These are phyloP conservation scores for Artemisia tridentata DNA, from an alignment of 129 eudicot genomes.

Conservation along the genomic window DNA sequence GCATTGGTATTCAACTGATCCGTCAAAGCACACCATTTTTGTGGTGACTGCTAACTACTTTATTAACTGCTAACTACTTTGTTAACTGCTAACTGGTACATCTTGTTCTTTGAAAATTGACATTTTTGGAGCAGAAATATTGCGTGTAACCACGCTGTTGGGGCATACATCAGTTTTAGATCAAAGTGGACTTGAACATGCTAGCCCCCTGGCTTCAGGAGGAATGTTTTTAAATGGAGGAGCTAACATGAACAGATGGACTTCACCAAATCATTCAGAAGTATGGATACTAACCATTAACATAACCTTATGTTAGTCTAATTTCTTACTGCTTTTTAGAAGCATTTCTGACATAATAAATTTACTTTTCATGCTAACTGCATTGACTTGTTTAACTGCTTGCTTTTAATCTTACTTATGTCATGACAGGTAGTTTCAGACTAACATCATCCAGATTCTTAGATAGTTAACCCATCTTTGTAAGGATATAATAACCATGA, in stretches of 20 bases:
- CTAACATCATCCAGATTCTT: slow-evolving; percentile 56
- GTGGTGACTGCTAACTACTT: slow-evolving; percentile 74
- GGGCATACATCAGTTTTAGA: slow-evolving; percentile 99
- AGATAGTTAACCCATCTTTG: slow-evolving; percentile 26
- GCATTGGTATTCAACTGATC: slow-evolving; percentile 49
- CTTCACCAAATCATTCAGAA: slow-evolving; percentile 96
- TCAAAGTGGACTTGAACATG: slow-evolving; percentile 99
- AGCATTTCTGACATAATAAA: slow-evolving; percentile 46
- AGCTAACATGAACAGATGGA: slow-evolving; percentile 96
- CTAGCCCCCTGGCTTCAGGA: slow-evolving; percentile 99
- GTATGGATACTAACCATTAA: slow-evolving; percentile 99
- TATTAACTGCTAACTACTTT: slow-evolving; percentile 64
- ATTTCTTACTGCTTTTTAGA: slow-evolving; percentile 63
- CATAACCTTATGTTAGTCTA: slow-evolving; percentile 85
- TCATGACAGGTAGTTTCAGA: slow-evolving; percentile 63
- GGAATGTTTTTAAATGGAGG: slow-evolving; percentile 92
- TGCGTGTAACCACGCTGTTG: slow-evolving; percentile 99
- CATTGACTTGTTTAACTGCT: slow-evolving; percentile 40
- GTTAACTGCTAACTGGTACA: slow-evolving; percentile 97
- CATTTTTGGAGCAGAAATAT: slow-evolving; percentile 98
- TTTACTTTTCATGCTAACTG: slow-evolving; percentile 58
- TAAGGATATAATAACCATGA: slow-evolving; percentile 25
- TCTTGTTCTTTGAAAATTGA: slow-evolving; percentile 97
- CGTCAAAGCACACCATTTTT: slow-evolving; percentile 52
- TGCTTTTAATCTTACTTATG: slow-evolving; percentile 36